A percentile compares a stretch with the other conserved stretches of the same genome.
Conservation (phyloP, 495 filamentous ascomycete species). For the Podospora appendiculata region DNA sequence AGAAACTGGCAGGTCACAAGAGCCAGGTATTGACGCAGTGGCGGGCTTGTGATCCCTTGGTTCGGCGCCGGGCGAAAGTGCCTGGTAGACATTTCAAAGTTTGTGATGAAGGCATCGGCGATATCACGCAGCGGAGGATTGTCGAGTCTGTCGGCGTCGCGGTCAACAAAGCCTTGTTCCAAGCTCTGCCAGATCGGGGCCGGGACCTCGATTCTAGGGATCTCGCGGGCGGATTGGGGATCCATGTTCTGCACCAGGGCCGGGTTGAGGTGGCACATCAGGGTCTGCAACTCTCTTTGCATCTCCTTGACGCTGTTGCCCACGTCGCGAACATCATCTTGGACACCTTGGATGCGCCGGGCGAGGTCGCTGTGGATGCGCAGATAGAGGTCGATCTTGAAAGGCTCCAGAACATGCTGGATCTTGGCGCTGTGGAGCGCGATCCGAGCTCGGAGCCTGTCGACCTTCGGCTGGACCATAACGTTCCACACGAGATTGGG, state of each 20-base stretch:
- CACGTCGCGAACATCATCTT: neutral
- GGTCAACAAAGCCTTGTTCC: neutral
- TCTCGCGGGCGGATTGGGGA: neutral
- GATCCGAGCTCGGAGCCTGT: neutral
- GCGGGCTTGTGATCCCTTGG: neutral
- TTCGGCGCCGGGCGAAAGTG: neutral
- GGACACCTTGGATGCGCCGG: neutral
- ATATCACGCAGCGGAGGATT: neutral
- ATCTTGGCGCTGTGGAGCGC: constrained; percentile 1
- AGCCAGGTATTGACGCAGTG: constrained; percentile 1
- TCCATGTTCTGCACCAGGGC: neutral
- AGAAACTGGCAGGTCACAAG: constrained; percentile 4
- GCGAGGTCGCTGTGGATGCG: constrained; percentile 3
- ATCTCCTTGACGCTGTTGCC: neutral
- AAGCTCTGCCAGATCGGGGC: neutral
- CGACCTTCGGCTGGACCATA: constrained; percentile 4
- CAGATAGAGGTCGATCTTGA: constrained; percentile 1
- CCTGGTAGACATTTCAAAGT: neutral
- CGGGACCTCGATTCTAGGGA: neutral
- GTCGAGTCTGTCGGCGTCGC: neutral
- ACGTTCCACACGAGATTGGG: constrained; percentile 2
- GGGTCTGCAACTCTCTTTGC: neutral
- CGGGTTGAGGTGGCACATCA: neutral
- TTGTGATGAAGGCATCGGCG: constrained; percentile 1
- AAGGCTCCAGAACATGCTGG: constrained; percentile 1